Evolutionary conservation across 1,284 basidiomycete genomes (phyloP), one percentile per base, ranked within the genome.

Genomic region (Peniophora sp.): DNA sequence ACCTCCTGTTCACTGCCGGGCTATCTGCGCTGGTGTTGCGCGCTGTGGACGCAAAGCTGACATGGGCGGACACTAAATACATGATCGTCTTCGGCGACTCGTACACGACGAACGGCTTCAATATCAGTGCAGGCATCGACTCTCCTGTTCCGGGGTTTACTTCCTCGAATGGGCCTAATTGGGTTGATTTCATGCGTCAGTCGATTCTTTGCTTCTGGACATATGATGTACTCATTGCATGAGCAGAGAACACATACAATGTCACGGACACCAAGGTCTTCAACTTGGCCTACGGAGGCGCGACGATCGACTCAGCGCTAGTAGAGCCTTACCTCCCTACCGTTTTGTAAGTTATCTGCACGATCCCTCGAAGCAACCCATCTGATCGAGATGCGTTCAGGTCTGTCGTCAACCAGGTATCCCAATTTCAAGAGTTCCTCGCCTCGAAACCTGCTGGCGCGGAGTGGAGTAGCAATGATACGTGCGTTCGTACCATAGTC

Each of bases 361-460:
- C 9, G 38, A 20, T 27, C 39, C 10, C 23, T 23, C 23, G 23
- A 16, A 16, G 41, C 20, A 12, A 19, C n/a, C 34, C 20, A 22
- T 50, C 23, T 34, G 23, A 24, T 17, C 12, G 43, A 25, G 23
- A 35, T 17, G 24, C 24, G 23, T 24, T 9, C 47, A 83, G 81
- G 51, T 82, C 80, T 0, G 65, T 84, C 48, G 81, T 82, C 1
- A 75, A 83, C 53, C 81, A 85, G 61, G 80, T 84, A 3, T 63
- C 69, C 17, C 73, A 77, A 55, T 85, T 83, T 64, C 71, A 77
- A 48, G 45, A 69, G 12, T 68, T 78, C 51, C 64, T 83, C 1
- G 74, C 78, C 1, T 57, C 73, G 1, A 77, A 74, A 53, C 81
- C 80, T 1, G 53, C 58, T 9, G 75, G 70, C 16, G 80, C 77